Evolutionary conservation across 768 basidiomycete species (phyloP).

Genomic region (Panellus pusillus): DNA sequence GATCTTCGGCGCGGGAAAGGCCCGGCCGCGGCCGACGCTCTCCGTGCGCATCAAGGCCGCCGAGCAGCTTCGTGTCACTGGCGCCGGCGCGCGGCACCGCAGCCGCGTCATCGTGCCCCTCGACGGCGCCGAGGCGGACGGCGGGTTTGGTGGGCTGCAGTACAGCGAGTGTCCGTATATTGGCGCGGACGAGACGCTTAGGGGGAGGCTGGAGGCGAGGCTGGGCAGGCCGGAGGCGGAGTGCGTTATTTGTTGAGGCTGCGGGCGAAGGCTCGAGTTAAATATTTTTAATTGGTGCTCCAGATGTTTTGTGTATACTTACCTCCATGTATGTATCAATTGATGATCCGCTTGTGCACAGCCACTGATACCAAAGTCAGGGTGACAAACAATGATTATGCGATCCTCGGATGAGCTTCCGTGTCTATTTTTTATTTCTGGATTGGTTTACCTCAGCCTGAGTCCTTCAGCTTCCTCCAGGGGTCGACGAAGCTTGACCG

Average conservation of each 20-base stretch:
- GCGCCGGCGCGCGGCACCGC: slow-evolving; percentile 7
- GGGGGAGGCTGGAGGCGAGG: slow-evolving; percentile 30
- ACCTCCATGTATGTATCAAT: no score
- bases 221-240: slow-evolving; percentile 29
- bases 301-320: no score
- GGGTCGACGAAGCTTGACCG: no score
- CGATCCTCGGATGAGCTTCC: no score
- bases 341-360: no score
- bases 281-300: no score
- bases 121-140: slow-evolving; percentile 20
- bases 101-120: slow-evolving; percentile 31
- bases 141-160: slow-evolving; percentile 30
- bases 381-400: no score
- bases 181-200: slow-evolving; percentile 29
- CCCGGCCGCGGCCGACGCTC: slow-evolving; percentile 24
- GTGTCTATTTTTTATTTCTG: no score
- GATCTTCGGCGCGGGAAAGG: slow-evolving; percentile 12
- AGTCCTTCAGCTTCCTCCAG: no score
- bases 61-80: slow-evolving; percentile 1
- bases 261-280: no score
- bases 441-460: no score
- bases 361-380: no score
- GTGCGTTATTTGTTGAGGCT: slow-evolving; percentile 31
- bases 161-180: slow-evolving; percentile 37
- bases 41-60: slow-evolving; percentile 29